These are phyloP conservation scores for Xylaria polymorpha DNA, from an alignment of 2,329 filamentous ascomycete species.

Conservation along the genomic window DNA sequence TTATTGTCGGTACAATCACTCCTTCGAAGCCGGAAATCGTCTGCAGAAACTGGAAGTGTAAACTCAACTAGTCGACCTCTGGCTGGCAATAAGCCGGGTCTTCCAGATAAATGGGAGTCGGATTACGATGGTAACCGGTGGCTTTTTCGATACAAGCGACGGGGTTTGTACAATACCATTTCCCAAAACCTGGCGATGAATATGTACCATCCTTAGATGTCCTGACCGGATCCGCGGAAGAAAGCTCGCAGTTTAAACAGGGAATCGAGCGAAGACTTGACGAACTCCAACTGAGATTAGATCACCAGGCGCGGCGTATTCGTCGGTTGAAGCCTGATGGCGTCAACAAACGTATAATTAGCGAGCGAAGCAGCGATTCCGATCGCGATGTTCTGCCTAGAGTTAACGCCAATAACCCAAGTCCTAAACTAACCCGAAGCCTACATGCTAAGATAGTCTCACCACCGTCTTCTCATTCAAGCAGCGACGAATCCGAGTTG, in stretches of 20 bases:
- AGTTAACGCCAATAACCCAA: too few species aligned
- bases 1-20: conserved; percentile 12
- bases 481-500: conserved; percentile 46
- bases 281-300: too few species aligned
- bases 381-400: too few species aligned
- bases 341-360: too few species aligned
- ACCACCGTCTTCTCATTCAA: conserved; percentile 49
- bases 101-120: conserved; percentile 66
- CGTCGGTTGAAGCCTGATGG: too few species aligned
- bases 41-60: background rate
- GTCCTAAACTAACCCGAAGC: conserved; percentile 32
- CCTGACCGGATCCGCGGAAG: too few species aligned
- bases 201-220: conserved; percentile 60
- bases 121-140: conserved; percentile 69
- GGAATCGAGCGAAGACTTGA: too few species aligned
- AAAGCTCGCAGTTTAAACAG: too few species aligned
- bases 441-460: conserved; percentile 50
- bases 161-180: conserved; percentile 66
- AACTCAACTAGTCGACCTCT: background rate
- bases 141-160: conserved; percentile 68
- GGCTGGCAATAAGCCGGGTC: conserved; percentile 43
- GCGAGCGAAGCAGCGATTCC: too few species aligned
- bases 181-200: conserved; percentile 67
- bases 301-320: too few species aligned
- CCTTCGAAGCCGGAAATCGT: background rate